Base-by-base conservation (phyloP, 1,284 basidiomycete species). In the Amylostereum areolatum region DNA sequence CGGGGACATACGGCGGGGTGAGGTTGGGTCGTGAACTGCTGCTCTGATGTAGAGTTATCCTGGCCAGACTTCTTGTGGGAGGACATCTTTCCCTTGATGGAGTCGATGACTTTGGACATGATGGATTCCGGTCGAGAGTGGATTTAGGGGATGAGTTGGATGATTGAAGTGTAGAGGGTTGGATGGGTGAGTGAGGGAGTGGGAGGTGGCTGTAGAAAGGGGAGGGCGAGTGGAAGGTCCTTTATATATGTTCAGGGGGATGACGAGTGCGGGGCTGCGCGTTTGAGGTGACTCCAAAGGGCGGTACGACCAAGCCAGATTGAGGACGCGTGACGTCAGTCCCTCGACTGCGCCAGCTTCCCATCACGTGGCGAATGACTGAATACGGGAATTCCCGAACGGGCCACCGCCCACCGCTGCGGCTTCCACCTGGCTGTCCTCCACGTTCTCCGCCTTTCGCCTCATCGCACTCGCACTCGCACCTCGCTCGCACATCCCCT, bases 1-100 rank as follows among this genome's bases (percentile, higher is more conserved):
- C 18, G 9, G 24, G 6, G 7, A 64, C 72, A 45, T 56, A 77
- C 76, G 52, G 75, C 76, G 42, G 77, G 77, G 58, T 78, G 76
- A 28, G 77, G 77, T 50, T 72, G 71, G 56, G 73, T 77, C 47
- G 66, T 61, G 61, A 67, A 77, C 34, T 58, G 37, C 50, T 55
- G 49, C 33, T 59, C 52, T 33, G 48, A 24, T 9, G 53, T 49
- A 25, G 48, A 47, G 9, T 36, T 27, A 3, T 43, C 48, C 27
- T 47, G 25, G 30, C 51, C 39, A 11, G 48, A 35, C 10, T 46
- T n/a, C 18, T 45, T 24, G 39, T 36, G 10, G 36, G 43, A 9
- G 11, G 18, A 41, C 24, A 37, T n/a, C 28, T 43, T 43, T 11
- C 10, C 12, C 41, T 43, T 43, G 28, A 18, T 39, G 24, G 24